phyloP scores from a whole-genome alignment of 1,284 basidiomycete species.

The Moesziomyces aphidis region DNA sequence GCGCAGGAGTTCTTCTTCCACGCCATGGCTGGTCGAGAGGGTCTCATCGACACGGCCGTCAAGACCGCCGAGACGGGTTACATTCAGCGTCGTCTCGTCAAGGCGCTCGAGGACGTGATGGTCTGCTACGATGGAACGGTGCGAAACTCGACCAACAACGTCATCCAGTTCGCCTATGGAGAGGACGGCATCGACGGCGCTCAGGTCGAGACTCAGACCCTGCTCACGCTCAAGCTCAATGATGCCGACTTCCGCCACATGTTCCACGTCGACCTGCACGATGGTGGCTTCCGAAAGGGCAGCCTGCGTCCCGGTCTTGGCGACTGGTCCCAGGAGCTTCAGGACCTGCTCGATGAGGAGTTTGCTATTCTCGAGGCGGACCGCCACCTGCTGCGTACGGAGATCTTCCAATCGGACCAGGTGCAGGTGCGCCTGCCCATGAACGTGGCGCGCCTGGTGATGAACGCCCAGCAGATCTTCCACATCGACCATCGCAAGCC shows the following conservation, averaged over 20 bases:
- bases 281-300: slow-evolving; percentile 71
- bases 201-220: slow-evolving; percentile 93
- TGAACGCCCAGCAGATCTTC: slow-evolving; percentile 97
- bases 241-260: slow-evolving; percentile 87
- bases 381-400: slow-evolving; percentile 79
- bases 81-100: slow-evolving; percentile 96
- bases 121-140: slow-evolving; percentile 98
- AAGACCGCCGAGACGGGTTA: slow-evolving; percentile 99
- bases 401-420: slow-evolving; percentile 80
- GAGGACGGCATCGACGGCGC: slow-evolving; percentile 99
- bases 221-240: slow-evolving; percentile 87
- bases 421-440: slow-evolving; percentile 74
- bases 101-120: slow-evolving; percentile 97
- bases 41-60: slow-evolving; percentile 98
- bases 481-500: slow-evolving; percentile 94
- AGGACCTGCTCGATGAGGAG: slow-evolving; percentile 89
- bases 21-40: slow-evolving; percentile 99
- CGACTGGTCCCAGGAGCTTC: slow-evolving; percentile 85
- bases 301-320: slow-evolving; percentile 94
- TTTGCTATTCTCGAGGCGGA: slow-evolving; percentile 82
- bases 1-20: slow-evolving; percentile 99
- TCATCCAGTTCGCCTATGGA: slow-evolving; percentile 96
- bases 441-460: slow-evolving; percentile 91
- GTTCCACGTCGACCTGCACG: slow-evolving; percentile 89
- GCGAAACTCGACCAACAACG: slow-evolving; percentile 79